phyloP scores from a whole-genome alignment of 2,329 filamentous ascomycete genomes.

The Neophaeococcomyces mojaviensis region DNA sequence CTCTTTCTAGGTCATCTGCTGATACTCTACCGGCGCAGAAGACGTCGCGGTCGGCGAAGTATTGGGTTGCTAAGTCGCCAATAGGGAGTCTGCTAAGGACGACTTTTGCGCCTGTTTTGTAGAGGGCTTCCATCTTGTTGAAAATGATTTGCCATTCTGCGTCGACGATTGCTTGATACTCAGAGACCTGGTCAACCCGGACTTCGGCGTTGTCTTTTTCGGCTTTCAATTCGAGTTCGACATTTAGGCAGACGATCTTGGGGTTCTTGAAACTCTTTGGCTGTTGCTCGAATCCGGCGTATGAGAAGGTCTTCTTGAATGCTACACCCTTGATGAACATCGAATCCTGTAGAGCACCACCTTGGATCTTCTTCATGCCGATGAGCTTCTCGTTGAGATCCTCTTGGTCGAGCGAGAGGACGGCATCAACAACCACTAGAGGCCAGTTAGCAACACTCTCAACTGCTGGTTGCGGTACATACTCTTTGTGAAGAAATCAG shows the following conservation, averaged over 20 bases:
- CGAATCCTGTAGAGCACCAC: slow-evolving; percentile 90
- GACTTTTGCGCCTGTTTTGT: slow-evolving; percentile 93
- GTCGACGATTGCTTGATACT: slow-evolving; percentile 98
- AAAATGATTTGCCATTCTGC: slow-evolving; percentile 99
- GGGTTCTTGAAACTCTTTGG: slow-evolving; percentile 91
- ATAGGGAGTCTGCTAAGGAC: slow-evolving; percentile 96
- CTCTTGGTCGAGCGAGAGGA: slow-evolving; percentile 89
- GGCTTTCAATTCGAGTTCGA: slow-evolving; percentile 95
- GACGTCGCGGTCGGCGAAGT: slow-evolving; percentile 91
- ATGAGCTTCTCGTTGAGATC: slow-evolving; percentile 98
- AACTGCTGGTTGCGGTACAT: slow-evolving; percentile 29
- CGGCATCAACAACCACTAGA: slow-evolving; percentile 92
- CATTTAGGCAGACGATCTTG: slow-evolving; percentile 94
- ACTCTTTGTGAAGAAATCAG: slow-evolving; percentile 97
- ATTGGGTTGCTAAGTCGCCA: slow-evolving; percentile 91
- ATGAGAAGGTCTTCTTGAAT: slow-evolving; percentile 99
- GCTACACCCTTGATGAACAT: slow-evolving; percentile 96
- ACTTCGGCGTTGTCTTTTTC: slow-evolving; percentile 99
- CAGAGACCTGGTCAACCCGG: slow-evolving; percentile 92
- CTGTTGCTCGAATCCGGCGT: slow-evolving; percentile 98
- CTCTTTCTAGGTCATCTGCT: slow-evolving; percentile 87
- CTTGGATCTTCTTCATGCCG: slow-evolving; percentile 95
- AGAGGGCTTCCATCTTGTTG: slow-evolving; percentile 93
- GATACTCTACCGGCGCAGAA: slow-evolving; percentile 95
- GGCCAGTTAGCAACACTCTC: slow-evolving; percentile 15